Evolutionary conservation across 2,329 filamentous ascomycete genomes (phyloP), one percentile per base, ranked within the genome.

Genomic region (Claviceps lovelessii): DNA sequence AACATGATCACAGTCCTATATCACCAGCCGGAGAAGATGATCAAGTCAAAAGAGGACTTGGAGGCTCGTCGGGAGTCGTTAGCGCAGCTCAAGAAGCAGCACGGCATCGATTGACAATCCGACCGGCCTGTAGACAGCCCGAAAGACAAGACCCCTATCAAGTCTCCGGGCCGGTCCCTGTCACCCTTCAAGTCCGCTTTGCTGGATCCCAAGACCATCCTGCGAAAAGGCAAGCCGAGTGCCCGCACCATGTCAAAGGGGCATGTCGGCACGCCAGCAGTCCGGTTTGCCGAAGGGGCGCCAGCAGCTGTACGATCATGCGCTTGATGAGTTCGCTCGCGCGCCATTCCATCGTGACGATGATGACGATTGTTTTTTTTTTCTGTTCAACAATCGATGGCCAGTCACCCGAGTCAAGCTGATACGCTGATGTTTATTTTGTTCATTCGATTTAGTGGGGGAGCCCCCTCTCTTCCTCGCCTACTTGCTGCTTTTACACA

Each of bases 101-200:
- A 98, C 74, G 91, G 90, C 70, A 96, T 97, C 80, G 91, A 96
- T 84, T 98, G 89, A 91, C 82, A 82, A 81, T 80, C 77, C 78
- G 81, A 85, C 81, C 81, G 81, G 81, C 74, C 80, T 80, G 76
- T 72, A 70, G 79, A 78, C 67, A 70, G 65, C 68, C 69, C 68
- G 68, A 67, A 63, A 61, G 68, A 68, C 64, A 68, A 74, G 65
- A 68, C 66, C 62, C 59, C 63, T 63, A 70, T 72, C 65, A 69
- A 67, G 71, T 78, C 77, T 76, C 76, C 76, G 77, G 79, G 77
- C 79, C 79, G 79, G 79, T 83, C 77, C 73, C 73, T 70, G 69
- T 67, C 69, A 68, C 71, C 73, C 66, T 64, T 70, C 54, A 66
- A 67, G 60, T 62, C 70, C 60, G 62, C 67, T 63, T 69, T 69